phyloP scores from a whole-genome alignment of 2,329 filamentous ascomycete species.

The Xylaria sp. region DNA sequence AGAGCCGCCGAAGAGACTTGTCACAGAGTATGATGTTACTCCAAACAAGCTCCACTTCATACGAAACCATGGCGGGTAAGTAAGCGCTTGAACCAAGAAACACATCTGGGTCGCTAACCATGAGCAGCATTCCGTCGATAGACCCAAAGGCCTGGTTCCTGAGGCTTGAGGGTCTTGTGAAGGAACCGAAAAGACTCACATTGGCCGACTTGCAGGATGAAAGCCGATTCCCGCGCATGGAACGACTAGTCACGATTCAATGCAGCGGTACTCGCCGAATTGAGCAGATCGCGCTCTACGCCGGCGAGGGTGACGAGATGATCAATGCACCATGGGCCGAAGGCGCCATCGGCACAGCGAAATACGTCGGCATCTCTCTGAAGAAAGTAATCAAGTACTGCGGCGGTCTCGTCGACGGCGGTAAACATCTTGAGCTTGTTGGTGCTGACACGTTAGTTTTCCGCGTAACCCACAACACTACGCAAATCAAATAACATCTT shows the following conservation, averaged over 20 bases:
- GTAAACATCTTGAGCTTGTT: constrained; percentile 72
- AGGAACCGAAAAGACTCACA: constrained; percentile 64
- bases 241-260: constrained; percentile 70
- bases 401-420: constrained; percentile 65
- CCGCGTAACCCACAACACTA: neutral
- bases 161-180: constrained; percentile 69
- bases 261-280: constrained; percentile 75
- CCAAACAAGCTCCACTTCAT: constrained; percentile 70
- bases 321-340: constrained; percentile 68
- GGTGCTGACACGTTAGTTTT: constrained; percentile 71
- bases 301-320: constrained; percentile 73
- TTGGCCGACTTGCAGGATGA: constrained; percentile 70
- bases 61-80: constrained; percentile 73
- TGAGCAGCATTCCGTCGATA: constrained; percentile 67
- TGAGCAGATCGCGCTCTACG: constrained; percentile 73
- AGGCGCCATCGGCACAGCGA: constrained; percentile 72
- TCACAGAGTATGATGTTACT: constrained; percentile 66
- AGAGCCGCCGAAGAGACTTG: constrained; percentile 67
- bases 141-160: constrained; percentile 64
- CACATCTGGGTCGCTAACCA: constrained; percentile 4
- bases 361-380: constrained; percentile 70
- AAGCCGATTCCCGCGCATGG: constrained; percentile 65
- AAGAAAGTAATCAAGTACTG: constrained; percentile 78
- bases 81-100: neutral
- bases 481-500: too few relatives aligned